These are phyloP conservation scores for Stenocarpella maydis DNA, from an alignment of 2,329 filamentous ascomycete species.

Conservation along the genomic window DNA sequence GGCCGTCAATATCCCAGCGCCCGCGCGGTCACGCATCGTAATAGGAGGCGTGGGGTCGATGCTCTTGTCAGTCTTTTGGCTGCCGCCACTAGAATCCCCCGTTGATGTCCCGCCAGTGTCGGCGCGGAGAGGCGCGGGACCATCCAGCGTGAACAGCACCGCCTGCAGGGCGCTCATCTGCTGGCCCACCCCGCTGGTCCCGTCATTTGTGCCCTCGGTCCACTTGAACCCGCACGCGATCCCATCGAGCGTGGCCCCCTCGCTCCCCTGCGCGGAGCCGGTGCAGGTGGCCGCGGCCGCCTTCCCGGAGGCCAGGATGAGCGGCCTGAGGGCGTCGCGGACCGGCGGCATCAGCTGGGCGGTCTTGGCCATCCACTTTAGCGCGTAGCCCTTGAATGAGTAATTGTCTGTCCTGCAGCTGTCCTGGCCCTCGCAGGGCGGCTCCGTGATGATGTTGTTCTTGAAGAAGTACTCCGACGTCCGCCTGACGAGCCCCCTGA, in stretches of 20 bases:
- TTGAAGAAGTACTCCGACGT: conserved; percentile 56
- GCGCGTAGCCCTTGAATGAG: conserved; percentile 75
- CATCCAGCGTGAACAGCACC: conserved; percentile 53
- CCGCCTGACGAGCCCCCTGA: conserved; percentile 62
- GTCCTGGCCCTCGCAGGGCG: conserved; percentile 66
- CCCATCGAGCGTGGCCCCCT: conserved; percentile 62
- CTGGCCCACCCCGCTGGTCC: conserved; percentile 65
- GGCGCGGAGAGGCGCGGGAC: conserved; percentile 51
- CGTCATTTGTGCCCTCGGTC: conserved; percentile 58
- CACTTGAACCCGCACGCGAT: conserved; percentile 73
- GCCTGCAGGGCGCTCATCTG: conserved; percentile 66
- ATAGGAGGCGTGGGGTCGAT: conserved; percentile 16
- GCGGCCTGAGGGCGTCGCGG: conserved; percentile 60
- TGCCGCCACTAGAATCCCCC: conserved; percentile 52
- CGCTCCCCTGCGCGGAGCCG: conserved; percentile 64
- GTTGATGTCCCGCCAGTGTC: conserved; percentile 59
- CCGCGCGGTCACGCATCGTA: conserved; percentile 52
- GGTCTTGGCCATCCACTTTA: conserved; percentile 69
- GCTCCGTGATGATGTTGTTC: conserved; percentile 70
- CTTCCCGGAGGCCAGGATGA: conserved; percentile 63
- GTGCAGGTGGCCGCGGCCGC: conserved; percentile 71
- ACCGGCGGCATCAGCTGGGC: conserved; percentile 69
- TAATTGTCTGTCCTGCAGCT: conserved; percentile 76
- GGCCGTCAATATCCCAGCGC: conserved; percentile 58
- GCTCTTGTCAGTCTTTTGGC: conserved; percentile 41